A percentile compares a stretch with the other conserved stretches of the same genome.
These are phyloP conservation scores for Penicillium aurantiogriseum DNA, from an alignment of 2,329 filamentous ascomycete genomes.

Conservation along the genomic window DNA sequence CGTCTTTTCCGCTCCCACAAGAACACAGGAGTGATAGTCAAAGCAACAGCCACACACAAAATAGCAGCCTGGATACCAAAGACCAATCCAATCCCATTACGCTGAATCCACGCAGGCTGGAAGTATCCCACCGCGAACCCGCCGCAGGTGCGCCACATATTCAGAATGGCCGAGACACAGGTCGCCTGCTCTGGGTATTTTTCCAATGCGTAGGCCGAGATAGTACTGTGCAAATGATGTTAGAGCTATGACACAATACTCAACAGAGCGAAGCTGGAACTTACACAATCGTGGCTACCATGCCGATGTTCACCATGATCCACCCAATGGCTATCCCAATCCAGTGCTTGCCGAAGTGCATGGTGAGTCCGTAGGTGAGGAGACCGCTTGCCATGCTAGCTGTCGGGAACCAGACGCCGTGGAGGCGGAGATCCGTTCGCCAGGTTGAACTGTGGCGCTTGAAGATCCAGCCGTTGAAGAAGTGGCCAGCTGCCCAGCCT, in stretches of 20 bases:
- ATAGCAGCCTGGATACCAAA: slow-evolving; percentile 37
- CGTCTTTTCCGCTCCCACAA: slow-evolving; percentile 9
- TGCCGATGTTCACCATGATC: slow-evolving; percentile 38
- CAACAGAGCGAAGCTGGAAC: neutral
- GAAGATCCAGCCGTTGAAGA: slow-evolving; percentile 39
- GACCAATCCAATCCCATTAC: slow-evolving; percentile 32
- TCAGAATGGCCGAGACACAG: slow-evolving; percentile 37
- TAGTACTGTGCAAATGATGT: slow-evolving; percentile 21
- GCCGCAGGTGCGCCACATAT: slow-evolving; percentile 42
- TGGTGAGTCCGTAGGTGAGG: slow-evolving; percentile 35
- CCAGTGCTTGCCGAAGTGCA: slow-evolving; percentile 37
- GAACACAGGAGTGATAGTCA: slow-evolving; percentile 31
- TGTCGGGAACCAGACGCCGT: slow-evolving; percentile 38
- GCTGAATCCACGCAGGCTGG: slow-evolving; percentile 37
- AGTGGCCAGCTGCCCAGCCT: slow-evolving; percentile 36
- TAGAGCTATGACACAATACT: neutral
- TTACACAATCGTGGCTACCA: slow-evolving; percentile 38
- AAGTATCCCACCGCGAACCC: slow-evolving; percentile 41
- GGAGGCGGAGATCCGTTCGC: slow-evolving; percentile 36
- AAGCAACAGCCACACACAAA: slow-evolving; percentile 25
- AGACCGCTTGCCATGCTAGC: slow-evolving; percentile 33
- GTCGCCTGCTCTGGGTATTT: slow-evolving; percentile 38
- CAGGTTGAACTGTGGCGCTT: slow-evolving; percentile 23
- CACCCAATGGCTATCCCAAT: slow-evolving; percentile 40
- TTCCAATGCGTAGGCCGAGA: slow-evolving; percentile 39